Base-by-base conservation (phyloP, 2,329 filamentous ascomycete species). In the Alternaria solani region DNA sequence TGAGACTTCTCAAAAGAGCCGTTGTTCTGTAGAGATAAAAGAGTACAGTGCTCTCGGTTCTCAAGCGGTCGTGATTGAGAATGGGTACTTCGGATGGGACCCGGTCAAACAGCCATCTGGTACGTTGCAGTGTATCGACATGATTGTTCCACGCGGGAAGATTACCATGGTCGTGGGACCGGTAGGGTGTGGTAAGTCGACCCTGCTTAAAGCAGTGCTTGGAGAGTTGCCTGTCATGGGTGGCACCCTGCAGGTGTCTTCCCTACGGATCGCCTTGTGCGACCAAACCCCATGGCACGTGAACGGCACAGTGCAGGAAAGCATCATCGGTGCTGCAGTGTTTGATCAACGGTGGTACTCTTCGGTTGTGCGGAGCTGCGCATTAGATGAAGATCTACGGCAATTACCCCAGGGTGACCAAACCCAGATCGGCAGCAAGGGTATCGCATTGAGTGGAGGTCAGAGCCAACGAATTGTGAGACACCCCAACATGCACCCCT, bases 101-200 rank as follows among this genome's bases (percentile, higher is more conserved):
- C 63, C 5, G 75, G 80, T 23, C 32, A 79, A 80, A 44, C 73
- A 77, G 4, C 74, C 82, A 1, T 54, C 55, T 51, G 71, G 69
- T 39, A 67, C 78, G 20, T 63, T 85, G 41, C 78, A 80, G 36
- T 71, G 75, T 16, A 78, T 84, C 55, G 79, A 75, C 7, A 64
- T 84, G 34, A 71, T 65, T 7, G 72, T 84, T 32, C 75, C 80
- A 25, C 77, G 77, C 20, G 77, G 78, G 36, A 81, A 79, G 58
- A 76, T 84, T 49, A 83, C 81, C 26, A 81, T 84, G 69, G 67
- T 85, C 9, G 76, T 85, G 56, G 84, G 83, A 16, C 83, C 84
- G 16, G 81, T 84, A 25, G 84, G 82, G 5, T 84, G 81, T 59
- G 84, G 84, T 4, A 86, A 86, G 60, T 85, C 84, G 20, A 84